Evolutionary conservation across 2,329 filamentous ascomycete genomes (phyloP).

Genomic region (Pseudogymnoascus sp.): DNA sequence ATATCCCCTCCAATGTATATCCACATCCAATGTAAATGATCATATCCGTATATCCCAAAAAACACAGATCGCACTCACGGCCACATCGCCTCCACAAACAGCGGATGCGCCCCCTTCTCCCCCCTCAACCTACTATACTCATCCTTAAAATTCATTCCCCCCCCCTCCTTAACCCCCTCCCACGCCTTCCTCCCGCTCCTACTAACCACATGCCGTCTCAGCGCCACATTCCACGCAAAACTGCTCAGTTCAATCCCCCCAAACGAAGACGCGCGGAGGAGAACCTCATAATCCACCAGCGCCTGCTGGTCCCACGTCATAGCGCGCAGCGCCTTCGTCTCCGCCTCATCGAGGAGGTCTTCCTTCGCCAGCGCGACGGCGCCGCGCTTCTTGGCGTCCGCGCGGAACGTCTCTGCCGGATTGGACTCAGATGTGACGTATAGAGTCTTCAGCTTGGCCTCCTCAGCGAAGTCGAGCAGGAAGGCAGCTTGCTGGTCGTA

Average conservation of each 20-base stretch:
- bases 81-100: conserved; percentile 18
- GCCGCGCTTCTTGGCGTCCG: conserved; percentile 27
- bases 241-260: conserved; percentile 36
- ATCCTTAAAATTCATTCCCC: conserved; percentile 13
- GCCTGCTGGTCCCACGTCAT: conserved; percentile 41
- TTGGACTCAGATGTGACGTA: conserved; percentile 35
- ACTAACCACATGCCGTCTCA: conserved; percentile 28
- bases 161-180: neutral
- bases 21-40: conserved; percentile 25
- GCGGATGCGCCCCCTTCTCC: conserved; percentile 11
- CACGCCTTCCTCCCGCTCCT: conserved; percentile 11
- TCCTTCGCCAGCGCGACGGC: conserved; percentile 35
- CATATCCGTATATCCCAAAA: neutral
- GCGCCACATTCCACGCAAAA: conserved; percentile 38
- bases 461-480: conserved; percentile 27
- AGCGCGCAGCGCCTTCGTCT: conserved; percentile 27
- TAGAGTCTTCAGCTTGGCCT: conserved; percentile 23
- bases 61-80: too few species aligned
- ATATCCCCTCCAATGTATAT: neutral
- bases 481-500: conserved; percentile 28
- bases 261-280: conserved; percentile 36
- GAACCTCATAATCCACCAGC: conserved; percentile 42
- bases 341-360: conserved; percentile 32
- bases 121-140: conserved; percentile 16
- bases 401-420: conserved; percentile 29